Base-by-base conservation (phyloP, 2,329 filamentous ascomycete species). In the Microascus cirrosus region DNA sequence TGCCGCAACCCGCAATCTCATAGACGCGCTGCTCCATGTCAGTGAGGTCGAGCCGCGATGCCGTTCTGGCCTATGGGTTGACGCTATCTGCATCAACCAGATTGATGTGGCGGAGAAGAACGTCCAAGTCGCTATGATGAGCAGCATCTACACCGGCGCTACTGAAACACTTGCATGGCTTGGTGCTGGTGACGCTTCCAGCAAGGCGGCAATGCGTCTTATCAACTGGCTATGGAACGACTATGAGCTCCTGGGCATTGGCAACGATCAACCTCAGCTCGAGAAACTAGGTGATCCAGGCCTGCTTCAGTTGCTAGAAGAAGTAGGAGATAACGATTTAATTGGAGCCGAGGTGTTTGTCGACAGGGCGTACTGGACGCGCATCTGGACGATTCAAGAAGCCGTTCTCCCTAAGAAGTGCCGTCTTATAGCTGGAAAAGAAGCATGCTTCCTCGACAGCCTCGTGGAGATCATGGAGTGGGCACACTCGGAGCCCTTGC, bases 1-100 rank as follows among this genome's bases (percentile, higher is more conserved):
- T n/a, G 50, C 12, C 13, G 50, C 50, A 18, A 52, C 50, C 12
- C 50, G 25, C 12, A 52, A 52, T 20, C 50, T 52, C 20, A 13
- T 24, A 4, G 50, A 24, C 12, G 20, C 25, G 12, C 25, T 52
- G 25, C 3, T 13, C 13, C 50, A 52, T 13, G 50, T 52, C 50
- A 13, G 13, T 13, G 36, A 15, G 36, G 36, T 42, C 18, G 18
- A 42, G 18, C 36, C 36, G 13, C 13, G 18, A 13, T 42, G 13
- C 12, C 12, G 36, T 13, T 15, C 13, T 4, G 36, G 36, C 36
- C 57, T 57, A 7, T 59, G 56, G 42, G 55, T 60, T 20, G 57
- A 78, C 36, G 45, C 59, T 12, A 13, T 48, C n/a, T 60, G 36
- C 28, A 60, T 56, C n/a, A 57, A 35, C 22, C 52, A 60, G 28